Conservation (phyloP, 768 basidiomycete species). For the Pleurotus pulmonarius region DNA sequence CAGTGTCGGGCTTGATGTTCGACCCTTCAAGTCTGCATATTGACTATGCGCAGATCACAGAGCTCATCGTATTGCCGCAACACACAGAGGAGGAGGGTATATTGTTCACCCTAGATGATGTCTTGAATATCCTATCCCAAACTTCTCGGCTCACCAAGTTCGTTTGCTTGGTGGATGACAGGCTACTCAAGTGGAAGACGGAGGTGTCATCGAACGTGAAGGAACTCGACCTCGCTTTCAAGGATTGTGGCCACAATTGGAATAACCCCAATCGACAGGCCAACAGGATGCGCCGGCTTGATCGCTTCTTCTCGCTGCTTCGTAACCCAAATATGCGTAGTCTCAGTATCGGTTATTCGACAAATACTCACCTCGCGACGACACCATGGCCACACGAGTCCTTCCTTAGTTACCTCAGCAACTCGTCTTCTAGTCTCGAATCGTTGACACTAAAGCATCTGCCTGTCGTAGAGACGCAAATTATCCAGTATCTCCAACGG, state of each 20-base stretch:
- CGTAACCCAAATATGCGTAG: not conserved
- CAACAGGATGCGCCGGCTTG: not conserved
- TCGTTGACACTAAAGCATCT: not conserved
- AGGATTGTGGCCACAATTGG: not conserved
- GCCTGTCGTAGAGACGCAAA: constrained; percentile 4
- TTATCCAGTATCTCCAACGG: constrained; percentile 2
- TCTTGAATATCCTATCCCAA: not conserved
- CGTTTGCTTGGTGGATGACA: constrained; percentile 4
- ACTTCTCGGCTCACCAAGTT: not conserved
- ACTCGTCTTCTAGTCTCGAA: not conserved
- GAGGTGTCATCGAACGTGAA: not conserved
- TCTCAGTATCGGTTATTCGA: not conserved
- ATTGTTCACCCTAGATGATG: constrained; percentile 2
- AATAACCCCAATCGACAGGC: not conserved
- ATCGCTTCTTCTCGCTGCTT: constrained; percentile 1
- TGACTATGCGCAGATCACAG: constrained; percentile 3
- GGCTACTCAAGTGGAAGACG: not conserved
- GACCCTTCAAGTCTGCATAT: not conserved
- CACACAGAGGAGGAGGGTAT: not conserved
- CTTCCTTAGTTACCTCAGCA: not conserved
- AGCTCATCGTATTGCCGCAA: constrained; percentile 1
- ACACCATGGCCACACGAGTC: constrained; percentile 3
- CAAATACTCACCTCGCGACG: not conserved
- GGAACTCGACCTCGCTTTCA: not conserved
- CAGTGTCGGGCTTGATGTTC: not conserved